phyloP scores from a whole-genome alignment of 768 basidiomycete species.

The Gautieria morchelliformis region DNA sequence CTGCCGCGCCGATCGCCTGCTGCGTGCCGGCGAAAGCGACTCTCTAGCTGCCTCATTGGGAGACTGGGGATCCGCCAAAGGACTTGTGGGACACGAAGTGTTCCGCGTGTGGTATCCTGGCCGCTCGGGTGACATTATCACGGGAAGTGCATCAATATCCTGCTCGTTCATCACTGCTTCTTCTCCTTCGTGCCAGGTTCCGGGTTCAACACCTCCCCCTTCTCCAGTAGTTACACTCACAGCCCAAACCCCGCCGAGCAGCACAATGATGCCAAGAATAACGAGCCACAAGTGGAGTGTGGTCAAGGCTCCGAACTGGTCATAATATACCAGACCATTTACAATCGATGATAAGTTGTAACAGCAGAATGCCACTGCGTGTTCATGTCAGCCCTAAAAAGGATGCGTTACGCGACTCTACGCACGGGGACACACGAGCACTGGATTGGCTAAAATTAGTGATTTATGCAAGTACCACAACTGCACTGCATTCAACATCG shows the following conservation, averaged over 20 bases:
- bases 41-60: neutral
- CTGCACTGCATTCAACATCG: slow-evolving; percentile 7
- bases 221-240: slow-evolving; percentile 67
- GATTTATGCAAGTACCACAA: slow-evolving; percentile 79
- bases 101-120: neutral
- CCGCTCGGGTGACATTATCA: neutral
- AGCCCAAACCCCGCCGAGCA: slow-evolving; percentile 85
- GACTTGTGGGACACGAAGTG: neutral
- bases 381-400: neutral
- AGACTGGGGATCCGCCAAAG: neutral
- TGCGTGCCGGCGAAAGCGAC: neutral
- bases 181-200: slow-evolving; percentile 32
- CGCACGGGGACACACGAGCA: slow-evolving; percentile 77
- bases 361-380: slow-evolving; percentile 80
- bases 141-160: slow-evolving; percentile 1
- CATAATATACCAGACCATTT: slow-evolving; percentile 82
- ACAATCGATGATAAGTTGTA: slow-evolving; percentile 90
- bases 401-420: slow-evolving; percentile 12
- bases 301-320: slow-evolving; percentile 69
- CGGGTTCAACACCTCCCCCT: slow-evolving; percentile 38
- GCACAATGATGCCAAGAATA: slow-evolving; percentile 59
- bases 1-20: slow-evolving; percentile 3
- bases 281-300: slow-evolving; percentile 68
- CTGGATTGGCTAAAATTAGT: slow-evolving; percentile 73
- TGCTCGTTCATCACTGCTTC: slow-evolving; percentile 21